Conservation (phyloP, 2,329 filamentous ascomycete genomes). For the Fusarium chuoi region DNA sequence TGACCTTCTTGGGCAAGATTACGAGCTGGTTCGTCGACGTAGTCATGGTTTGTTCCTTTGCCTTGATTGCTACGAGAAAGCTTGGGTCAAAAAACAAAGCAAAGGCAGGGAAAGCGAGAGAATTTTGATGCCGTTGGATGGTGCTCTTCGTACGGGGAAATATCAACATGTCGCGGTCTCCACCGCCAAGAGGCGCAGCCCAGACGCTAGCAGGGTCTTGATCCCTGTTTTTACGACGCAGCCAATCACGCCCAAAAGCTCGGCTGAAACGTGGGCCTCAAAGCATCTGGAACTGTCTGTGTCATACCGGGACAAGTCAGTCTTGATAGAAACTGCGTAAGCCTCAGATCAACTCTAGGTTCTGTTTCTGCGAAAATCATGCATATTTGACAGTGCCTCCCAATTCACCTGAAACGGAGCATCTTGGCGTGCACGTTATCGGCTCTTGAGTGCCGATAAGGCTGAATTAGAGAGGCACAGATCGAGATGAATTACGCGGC, state of each 20-base stretch:
- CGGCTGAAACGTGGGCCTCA: neutral
- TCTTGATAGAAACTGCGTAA: neutral
- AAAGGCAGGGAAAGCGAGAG: neutral
- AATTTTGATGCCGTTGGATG: slow-evolving; percentile 16
- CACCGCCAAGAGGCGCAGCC: slow-evolving; percentile 3
- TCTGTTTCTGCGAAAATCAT: neutral
- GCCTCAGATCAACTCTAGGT: neutral
- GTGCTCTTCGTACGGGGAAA: neutral
- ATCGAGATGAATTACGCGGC: neutral
- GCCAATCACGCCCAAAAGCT: neutral
- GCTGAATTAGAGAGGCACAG: neutral
- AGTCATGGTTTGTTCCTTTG: neutral
- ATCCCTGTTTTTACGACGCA: slow-evolving; percentile 7
- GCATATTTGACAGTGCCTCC: neutral
- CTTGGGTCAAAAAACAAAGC: neutral
- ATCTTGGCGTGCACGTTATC: neutral
- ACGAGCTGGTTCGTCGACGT: neutral
- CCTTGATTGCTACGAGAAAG: neutral
- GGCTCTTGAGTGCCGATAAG: neutral
- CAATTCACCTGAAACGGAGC: neutral
- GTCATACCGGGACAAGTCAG: neutral
- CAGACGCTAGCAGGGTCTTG: neutral
- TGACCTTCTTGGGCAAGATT: slow-evolving; percentile 15
- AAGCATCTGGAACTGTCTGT: neutral
- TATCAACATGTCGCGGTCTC: neutral